Base-by-base conservation (phyloP, 345 rosid genomes). In the Stellera chamaejasme region DNA sequence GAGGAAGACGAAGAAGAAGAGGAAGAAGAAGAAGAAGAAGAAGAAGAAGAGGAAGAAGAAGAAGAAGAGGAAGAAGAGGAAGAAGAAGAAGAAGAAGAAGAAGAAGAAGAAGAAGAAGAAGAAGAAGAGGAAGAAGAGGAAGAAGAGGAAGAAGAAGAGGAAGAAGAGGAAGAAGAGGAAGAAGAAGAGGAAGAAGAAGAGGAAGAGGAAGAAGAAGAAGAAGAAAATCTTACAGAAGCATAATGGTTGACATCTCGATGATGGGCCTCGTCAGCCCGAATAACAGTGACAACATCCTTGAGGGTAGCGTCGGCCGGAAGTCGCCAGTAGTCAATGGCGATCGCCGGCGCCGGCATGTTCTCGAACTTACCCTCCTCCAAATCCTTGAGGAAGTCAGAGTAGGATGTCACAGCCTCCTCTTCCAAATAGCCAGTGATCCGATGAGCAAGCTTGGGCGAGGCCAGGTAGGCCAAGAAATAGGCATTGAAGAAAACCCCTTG, bases 231-330 rank as follows among this genome's bases (percentile, higher is more conserved):
- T 60, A 82, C 88, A 55, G 89, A 82, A 52, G 85, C 89, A 59
- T 77, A 82, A 60, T 82, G 89, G 67, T 82, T 77, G 36, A 82
- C 63, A 50, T 82, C 82, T 5, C 85, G 76, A 55, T 82, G 85
- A 55, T 79, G 89, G 28, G 89, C 81, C 79, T 77, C 85, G 19
- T 82, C 89, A 8, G 89, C 85, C 56, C 80, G 58, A 26, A 82
- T 82, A 41, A 82, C 89, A 49, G 59, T 59, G 3, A 82, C 67
- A 28, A 82, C 89, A 43, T 82, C 89, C 44, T 83, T 66, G 10
- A 82, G 78, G 4, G 85, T 82, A 2, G 89, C 70, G 8, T 75
- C 73, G 11, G 39, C 46, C 11, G 85, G 89, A 66, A 82, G 47
- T 16, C 83, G 65, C 89, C 85, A 82, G 50, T 77, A 79, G 52